These are phyloP conservation scores for Buddleja alternifolia DNA, from an alignment of 257 asterid genomes.

Conservation along the genomic window DNA sequence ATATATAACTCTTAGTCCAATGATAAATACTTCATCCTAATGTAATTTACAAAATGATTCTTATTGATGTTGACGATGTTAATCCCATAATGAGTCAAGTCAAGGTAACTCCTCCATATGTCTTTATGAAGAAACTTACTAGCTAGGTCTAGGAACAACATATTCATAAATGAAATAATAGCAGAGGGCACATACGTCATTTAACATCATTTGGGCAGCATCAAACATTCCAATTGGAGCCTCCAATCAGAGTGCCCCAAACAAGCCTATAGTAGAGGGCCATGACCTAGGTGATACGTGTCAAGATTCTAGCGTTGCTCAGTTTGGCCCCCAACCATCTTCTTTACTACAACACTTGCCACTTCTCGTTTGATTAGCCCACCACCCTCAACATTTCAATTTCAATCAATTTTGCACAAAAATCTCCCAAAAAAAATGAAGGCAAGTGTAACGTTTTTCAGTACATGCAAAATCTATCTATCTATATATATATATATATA, in stretches of 20 bases:
- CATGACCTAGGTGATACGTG: slow-evolving; percentile 29
- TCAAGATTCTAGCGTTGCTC: neutral
- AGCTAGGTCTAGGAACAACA: too few relatives aligned
- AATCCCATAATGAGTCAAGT: too few relatives aligned
- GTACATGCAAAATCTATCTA: too few relatives aligned
- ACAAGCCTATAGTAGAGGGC: slow-evolving; percentile 29
- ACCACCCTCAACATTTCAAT: slow-evolving; percentile 31
- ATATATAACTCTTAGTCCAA: too few relatives aligned
- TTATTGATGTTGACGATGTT: too few relatives aligned
- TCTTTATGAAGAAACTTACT: too few relatives aligned
- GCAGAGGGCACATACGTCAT: slow-evolving; percentile 27
- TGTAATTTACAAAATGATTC: too few relatives aligned
- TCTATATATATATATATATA: too few relatives aligned
- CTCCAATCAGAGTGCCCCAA: slow-evolving; percentile 30
- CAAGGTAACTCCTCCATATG: too few relatives aligned
- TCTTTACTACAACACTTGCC: slow-evolving; percentile 11
- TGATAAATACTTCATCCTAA: too few relatives aligned
- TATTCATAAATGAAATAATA: neutral
- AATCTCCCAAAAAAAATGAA: slow-evolving; percentile 25
- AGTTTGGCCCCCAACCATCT: slow-evolving; percentile 7
- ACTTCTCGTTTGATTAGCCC: neutral
- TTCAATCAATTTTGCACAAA: slow-evolving; percentile 29
- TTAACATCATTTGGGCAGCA: slow-evolving; percentile 18
- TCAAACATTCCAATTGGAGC: slow-evolving; percentile 37
- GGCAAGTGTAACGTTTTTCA: slow-evolving; percentile 48